phyloP scores from a whole-genome alignment of 192 early-diverging fungal genomes.

The Phycomyces nitens region DNA sequence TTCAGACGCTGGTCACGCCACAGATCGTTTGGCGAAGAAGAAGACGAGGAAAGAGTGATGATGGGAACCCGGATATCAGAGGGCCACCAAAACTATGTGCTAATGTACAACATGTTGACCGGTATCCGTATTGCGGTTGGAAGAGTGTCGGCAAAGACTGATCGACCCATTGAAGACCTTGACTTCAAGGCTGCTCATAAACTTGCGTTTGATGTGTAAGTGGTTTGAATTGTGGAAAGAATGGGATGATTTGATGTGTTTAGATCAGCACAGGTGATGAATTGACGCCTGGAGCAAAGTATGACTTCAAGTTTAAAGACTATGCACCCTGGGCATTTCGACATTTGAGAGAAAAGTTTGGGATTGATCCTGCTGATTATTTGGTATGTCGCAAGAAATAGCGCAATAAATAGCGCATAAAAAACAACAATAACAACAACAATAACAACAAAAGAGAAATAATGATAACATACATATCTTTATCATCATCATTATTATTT shows the following conservation, averaged over 20 bases:
- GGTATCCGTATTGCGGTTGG: constrained; percentile 89
- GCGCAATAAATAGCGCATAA: neutral
- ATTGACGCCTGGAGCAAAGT: constrained; percentile 86
- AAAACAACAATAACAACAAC: neutral
- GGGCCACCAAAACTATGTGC: constrained; percentile 87
- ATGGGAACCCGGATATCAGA: constrained; percentile 86
- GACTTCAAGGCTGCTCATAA: constrained; percentile 91
- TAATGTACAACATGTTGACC: constrained; percentile 98
- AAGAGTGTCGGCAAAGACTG: constrained; percentile 80
- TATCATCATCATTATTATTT: no score
- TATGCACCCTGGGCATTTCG: constrained; percentile 98
- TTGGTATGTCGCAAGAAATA: constrained; percentile 48
- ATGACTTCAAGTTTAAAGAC: constrained; percentile 99
- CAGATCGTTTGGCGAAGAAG: constrained; percentile 14
- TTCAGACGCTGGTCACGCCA: constrained; percentile 18
- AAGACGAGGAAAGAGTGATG: constrained; percentile 39
- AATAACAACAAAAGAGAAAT: no score
- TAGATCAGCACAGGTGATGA: constrained; percentile 78
- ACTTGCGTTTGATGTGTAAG: constrained; percentile 90
- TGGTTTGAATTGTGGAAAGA: constrained; percentile 1
- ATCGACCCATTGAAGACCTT: constrained; percentile 60
- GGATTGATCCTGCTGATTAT: constrained; percentile 91
- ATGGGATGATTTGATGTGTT: neutral
- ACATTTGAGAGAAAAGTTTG: constrained; percentile 80
- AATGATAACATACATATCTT: no score